These are phyloP conservation scores for Ustanciosporium gigantosporum DNA, from an alignment of 1,284 basidiomycete genomes.

Conservation along the genomic window DNA sequence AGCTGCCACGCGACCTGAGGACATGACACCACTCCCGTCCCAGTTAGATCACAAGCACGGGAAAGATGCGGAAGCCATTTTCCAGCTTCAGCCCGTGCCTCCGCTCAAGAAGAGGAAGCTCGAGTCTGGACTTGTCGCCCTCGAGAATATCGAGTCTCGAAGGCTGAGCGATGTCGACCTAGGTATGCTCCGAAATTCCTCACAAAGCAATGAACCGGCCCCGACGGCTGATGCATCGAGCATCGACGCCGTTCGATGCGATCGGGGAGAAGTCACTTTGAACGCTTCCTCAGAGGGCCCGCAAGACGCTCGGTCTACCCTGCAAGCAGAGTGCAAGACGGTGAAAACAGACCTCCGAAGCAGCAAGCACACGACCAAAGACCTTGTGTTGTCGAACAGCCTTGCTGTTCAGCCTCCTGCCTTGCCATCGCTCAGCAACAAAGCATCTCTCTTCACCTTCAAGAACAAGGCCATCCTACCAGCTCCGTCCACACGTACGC, in stretches of 20 bases:
- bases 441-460: neutral
- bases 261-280: neutral
- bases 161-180: too few species aligned
- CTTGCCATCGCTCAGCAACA: neutral
- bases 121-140: conserved; percentile 1
- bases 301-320: too few species aligned
- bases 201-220: too few species aligned
- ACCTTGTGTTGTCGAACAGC: neutral
- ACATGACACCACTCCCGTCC: neutral
- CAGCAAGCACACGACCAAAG: neutral
- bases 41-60: neutral
- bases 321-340: too few species aligned
- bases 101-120: conserved; percentile 20
- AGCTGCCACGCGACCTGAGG: too few species aligned
- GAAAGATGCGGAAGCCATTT: neutral
- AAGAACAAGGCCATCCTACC: too few species aligned
- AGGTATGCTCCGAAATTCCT: too few species aligned
- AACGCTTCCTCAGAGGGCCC: neutral
- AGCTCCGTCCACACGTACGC: neutral
- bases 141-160: neutral
- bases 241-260: too few species aligned
- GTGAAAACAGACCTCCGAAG: too few species aligned
- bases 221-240: too few species aligned
- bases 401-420: neutral
- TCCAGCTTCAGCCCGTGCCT: conserved; percentile 24